Base-by-base conservation (phyloP, 805 yeast genomes). In the Saturnispora hagleri region DNA sequence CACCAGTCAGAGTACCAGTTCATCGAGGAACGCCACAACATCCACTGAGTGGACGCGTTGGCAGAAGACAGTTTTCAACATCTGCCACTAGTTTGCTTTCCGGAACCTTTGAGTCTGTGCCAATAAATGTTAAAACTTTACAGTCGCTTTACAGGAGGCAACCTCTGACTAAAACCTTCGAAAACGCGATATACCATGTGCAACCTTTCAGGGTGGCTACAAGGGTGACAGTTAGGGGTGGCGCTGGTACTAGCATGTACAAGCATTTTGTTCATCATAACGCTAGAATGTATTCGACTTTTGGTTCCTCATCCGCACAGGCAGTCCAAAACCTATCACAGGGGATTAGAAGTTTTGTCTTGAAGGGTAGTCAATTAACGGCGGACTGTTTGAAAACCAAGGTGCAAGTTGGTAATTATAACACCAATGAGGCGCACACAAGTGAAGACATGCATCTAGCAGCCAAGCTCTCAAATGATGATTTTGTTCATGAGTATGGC, bases 301-400 rank as follows among this genome's bases (percentile, higher is more conserved):
- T 62, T 54, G 70, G 73, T 5, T 62, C 62, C 15, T 59, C 65
- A 13, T 69, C 82, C 2, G 76, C 74, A 50, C 82, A 81, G 57
- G 86, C 83, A 51, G 82, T 79, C 27, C 70, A 70, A 54, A 80
- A 75, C 59, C 68, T 84, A 64, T 78, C 85, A 1, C 64, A 76
- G 31, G 79, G 78, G 6, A 45, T 74, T 20, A 67, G 77, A 46
- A 63, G 64, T 13, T 58, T 72, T 63, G 51, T 65, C 61, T 47
- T 65, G 59, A 58, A 70, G 62, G 63, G 69, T 57, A 64, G 65
- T 41, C 66, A 67, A 43, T 55, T 62, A 4, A 55, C 64, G n/a
- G 45, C 46, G 46, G 54, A 60, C 53, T 41, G 54, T 53, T 52
- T 40, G 43, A 55, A 48, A 51, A 48, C 38, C 44, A 57, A 55